Conservation (phyloP, 352 stramenopile species). For the Aphanomyces euteiches region DNA sequence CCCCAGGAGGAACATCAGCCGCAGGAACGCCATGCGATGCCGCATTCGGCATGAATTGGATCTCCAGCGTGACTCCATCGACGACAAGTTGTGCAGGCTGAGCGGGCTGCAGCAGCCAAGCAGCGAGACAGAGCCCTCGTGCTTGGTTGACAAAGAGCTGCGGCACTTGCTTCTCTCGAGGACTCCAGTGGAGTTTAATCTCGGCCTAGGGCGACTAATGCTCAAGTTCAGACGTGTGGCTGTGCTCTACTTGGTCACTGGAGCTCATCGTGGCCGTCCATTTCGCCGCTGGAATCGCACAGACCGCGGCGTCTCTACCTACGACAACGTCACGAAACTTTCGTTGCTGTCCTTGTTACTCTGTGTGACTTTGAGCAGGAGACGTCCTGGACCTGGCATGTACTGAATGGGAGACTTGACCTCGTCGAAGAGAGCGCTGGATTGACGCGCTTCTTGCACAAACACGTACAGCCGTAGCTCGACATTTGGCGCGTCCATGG, state of each 20-base stretch:
- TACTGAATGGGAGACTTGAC: slow-evolving; percentile 2
- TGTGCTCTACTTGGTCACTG: background rate
- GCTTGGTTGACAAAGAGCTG: background rate
- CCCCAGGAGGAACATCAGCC: background rate
- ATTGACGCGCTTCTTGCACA: background rate
- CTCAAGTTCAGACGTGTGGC: no score
- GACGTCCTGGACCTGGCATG: background rate
- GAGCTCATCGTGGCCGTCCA: background rate
- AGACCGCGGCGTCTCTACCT: background rate
- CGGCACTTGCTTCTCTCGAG: background rate
- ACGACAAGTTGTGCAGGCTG: background rate
- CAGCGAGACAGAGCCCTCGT: background rate
- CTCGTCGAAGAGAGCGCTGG: background rate
- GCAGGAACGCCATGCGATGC: background rate
- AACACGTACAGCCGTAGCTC: background rate
- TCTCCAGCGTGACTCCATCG: background rate
- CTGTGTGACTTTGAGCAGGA: no score
- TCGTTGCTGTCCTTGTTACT: no score
- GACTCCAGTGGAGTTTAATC: background rate
- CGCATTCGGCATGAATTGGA: background rate
- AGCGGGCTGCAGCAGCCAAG: background rate
- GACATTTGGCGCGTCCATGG: background rate
- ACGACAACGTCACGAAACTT: no score
- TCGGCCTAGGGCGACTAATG: background rate
- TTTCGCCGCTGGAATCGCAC: background rate